Conservation (phyloP, 805 yeast species). For the Spathaspora arborariae region DNA sequence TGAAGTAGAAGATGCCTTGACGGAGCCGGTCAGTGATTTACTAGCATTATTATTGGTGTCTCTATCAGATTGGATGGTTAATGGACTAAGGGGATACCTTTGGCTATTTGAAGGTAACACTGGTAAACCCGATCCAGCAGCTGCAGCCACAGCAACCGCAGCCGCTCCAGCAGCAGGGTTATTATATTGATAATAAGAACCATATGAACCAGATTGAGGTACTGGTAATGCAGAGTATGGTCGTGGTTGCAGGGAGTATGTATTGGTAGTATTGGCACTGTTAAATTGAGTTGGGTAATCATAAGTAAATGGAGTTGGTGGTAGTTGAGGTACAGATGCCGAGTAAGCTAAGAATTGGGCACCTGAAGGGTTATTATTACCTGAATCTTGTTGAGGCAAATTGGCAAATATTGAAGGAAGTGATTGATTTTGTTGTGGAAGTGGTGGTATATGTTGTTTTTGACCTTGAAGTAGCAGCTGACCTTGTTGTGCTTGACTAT, state of each 20-base stretch:
- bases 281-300: conserved; percentile 1
- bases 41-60: conserved; percentile 1
- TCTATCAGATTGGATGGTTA: conserved; percentile 5
- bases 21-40: background rate
- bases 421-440: background rate
- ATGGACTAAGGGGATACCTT: conserved; percentile 5
- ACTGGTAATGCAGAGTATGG: conserved; percentile 3
- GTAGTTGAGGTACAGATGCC: conserved; percentile 3
- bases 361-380: background rate
- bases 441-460: conserved; percentile 1
- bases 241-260: conserved; percentile 1
- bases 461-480: background rate
- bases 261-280: background rate
- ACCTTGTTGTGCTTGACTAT: conserved; percentile 3
- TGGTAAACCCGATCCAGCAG: background rate
- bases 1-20: conserved; percentile 2
- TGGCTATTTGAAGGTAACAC: conserved; percentile 4
- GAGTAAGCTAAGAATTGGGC: conserved; percentile 2
- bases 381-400: conserved; percentile 4
- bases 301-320: conserved; percentile 1
- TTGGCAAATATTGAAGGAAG: conserved; percentile 8
- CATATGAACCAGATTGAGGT: conserved; percentile 3
- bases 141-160: background rate
- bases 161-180: background rate
- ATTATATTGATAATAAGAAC: conserved; percentile 2